Conservation (phyloP, 257 asterid species). For the Solanum chiquidenum region DNA sequence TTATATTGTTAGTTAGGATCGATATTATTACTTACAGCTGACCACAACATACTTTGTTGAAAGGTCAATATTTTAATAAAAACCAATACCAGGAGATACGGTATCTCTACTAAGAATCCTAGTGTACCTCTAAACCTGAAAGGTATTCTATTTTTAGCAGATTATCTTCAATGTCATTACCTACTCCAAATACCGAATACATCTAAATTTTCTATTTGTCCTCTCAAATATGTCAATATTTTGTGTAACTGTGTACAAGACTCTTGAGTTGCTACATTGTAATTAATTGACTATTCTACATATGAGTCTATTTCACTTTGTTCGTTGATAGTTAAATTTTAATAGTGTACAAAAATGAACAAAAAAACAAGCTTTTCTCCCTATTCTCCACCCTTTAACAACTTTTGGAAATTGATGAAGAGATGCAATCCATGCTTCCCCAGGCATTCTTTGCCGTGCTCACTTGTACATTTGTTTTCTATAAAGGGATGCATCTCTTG, state of each 20-base stretch:
- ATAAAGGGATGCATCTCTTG: background rate
- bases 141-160: background rate
- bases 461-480: background rate
- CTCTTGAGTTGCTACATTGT: background rate
- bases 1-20: background rate
- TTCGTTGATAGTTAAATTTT: background rate
- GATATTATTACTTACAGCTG: background rate
- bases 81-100: background rate
- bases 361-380: background rate
- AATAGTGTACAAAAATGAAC: background rate
- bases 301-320: background rate
- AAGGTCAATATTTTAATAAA: background rate
- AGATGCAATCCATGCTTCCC: background rate
- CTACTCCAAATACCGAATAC: background rate
- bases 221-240: background rate
- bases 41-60: background rate
- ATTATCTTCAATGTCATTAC: background rate
- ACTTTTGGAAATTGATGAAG: background rate
- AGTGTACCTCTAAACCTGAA: background rate
- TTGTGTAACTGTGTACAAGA: background rate
- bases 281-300: background rate
- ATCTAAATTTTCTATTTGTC: background rate
- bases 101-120: background rate
- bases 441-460: background rate
- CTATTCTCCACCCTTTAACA: background rate